Conservation (phyloP, 192 early-diverging fungal species). For the Coemansia pectinata region DNA sequence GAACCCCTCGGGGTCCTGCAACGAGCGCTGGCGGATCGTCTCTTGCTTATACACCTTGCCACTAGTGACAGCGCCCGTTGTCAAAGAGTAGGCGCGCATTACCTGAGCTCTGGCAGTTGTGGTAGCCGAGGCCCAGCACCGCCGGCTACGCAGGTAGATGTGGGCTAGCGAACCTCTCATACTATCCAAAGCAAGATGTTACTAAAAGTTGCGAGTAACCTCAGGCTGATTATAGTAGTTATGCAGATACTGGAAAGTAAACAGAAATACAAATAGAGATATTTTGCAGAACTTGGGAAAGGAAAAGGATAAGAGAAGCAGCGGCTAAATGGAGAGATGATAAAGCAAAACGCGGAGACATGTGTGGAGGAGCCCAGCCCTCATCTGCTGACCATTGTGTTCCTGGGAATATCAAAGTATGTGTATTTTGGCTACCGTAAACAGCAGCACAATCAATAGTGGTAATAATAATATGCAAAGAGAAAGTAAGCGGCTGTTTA, state of each 20-base stretch:
- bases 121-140: neutral
- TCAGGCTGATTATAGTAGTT: neutral
- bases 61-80: neutral
- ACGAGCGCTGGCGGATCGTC: slow-evolving; percentile 12
- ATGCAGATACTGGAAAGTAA: neutral
- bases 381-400: neutral
- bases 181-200: neutral
- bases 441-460: neutral
- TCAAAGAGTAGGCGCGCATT: neutral
- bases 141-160: neutral
- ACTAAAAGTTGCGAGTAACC: neutral
- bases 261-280: neutral
- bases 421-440: neutral
- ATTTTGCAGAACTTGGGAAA: neutral
- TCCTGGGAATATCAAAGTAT: neutral
- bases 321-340: neutral
- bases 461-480: slow-evolving; percentile 5
- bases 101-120: neutral
- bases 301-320: too few species aligned
- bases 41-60: slow-evolving; percentile 14
- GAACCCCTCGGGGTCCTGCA: slow-evolving; percentile 16
- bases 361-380: neutral
- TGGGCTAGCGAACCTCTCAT: neutral
- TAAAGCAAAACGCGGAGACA: neutral
- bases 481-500: slow-evolving; percentile 3